phyloP scores from a whole-genome alignment of 2,329 filamentous ascomycete genomes.

The Fusarium kyushuense region DNA sequence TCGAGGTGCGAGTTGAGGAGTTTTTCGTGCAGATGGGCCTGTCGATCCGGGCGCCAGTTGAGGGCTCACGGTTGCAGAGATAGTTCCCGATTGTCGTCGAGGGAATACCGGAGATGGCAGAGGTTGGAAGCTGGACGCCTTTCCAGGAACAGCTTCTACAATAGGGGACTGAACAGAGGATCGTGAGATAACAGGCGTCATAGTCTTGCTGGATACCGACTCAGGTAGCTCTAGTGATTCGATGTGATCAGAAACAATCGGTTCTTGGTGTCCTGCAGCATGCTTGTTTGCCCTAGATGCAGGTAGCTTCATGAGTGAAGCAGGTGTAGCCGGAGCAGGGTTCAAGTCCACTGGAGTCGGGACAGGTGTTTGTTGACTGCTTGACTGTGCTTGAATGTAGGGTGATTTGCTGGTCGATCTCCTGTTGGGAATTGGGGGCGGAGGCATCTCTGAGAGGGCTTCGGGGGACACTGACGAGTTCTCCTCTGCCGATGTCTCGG shows the following conservation, averaged over 20 bases:
- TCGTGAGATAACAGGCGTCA: conserved; percentile 57
- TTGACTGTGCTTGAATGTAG: conserved; percentile 69
- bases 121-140: conserved; percentile 63
- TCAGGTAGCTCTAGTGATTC: conserved; percentile 78
- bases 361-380: conserved; percentile 44
- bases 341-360: conserved; percentile 44
- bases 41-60: conserved; percentile 67
- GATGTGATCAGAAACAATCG: conserved; percentile 64
- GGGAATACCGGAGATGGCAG: conserved; percentile 62
- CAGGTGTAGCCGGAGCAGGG: conserved; percentile 71
- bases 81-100: conserved; percentile 55
- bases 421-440: conserved; percentile 74
- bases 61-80: conserved; percentile 75
- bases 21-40: conserved; percentile 62
- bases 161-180: conserved; percentile 54
- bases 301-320: conserved; percentile 84
- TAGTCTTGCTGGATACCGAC: conserved; percentile 59
- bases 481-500: conserved; percentile 69
- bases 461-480: conserved; percentile 75
- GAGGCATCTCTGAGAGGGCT: conserved; percentile 73
- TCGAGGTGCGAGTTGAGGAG: conserved; percentile 67
- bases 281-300: conserved; percentile 64
- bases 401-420: conserved; percentile 75
- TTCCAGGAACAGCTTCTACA: conserved; percentile 58
- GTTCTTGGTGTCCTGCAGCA: conserved; percentile 56